Conservation (phyloP, 805 yeast genomes). For the Zygoascus ofunaensis region DNA sequence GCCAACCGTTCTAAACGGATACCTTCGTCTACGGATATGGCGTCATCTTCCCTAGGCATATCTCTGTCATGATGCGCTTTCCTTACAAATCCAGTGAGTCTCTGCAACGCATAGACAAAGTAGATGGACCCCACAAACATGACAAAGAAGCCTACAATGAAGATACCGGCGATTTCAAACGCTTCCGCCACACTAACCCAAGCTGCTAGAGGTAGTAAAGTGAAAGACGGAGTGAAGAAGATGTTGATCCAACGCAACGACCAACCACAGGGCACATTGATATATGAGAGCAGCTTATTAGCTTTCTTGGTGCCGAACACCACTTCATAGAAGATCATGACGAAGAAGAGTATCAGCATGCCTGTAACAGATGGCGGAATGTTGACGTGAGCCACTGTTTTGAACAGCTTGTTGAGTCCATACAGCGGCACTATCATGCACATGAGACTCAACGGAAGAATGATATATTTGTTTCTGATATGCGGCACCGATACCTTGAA, state of each 20-base stretch:
- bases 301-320: conserved; percentile 32
- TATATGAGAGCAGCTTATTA: conserved; percentile 20
- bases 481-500: not conserved
- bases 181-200: conserved; percentile 60
- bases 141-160: conserved; percentile 52
- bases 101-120: conserved; percentile 37
- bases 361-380: conserved; percentile 68
- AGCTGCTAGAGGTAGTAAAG: conserved; percentile 59
- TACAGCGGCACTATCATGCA: conserved; percentile 40
- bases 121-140: conserved; percentile 44
- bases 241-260: conserved; percentile 69
- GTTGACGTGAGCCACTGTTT: conserved; percentile 35
- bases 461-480: conserved; percentile 4
- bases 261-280: conserved; percentile 61
- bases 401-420: conserved; percentile 42
- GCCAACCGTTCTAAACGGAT: not conserved
- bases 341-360: conserved; percentile 49
- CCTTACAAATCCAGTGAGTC: conserved; percentile 20
- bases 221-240: conserved; percentile 70
- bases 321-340: conserved; percentile 34
- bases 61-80: conserved; percentile 6
- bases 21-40: not conserved
- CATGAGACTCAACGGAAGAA: conserved; percentile 41
- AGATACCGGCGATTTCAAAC: conserved; percentile 64
- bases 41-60: not conserved